These are phyloP conservation scores for Pterulicium gracile DNA, from an alignment of 1,284 basidiomycete genomes.

Conservation along the genomic window DNA sequence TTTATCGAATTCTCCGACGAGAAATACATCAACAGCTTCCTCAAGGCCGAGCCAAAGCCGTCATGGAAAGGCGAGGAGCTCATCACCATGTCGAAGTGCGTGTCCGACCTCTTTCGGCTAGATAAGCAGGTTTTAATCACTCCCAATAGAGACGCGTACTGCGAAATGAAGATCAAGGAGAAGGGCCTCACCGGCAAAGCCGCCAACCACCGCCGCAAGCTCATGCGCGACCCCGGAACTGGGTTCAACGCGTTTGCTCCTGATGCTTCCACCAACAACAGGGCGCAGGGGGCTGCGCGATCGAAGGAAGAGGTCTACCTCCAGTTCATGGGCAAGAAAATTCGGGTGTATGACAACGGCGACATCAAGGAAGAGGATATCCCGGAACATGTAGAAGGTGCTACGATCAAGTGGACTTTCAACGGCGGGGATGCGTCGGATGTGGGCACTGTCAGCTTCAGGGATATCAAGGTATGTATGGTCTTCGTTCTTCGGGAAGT, in stretches of 20 bases:
- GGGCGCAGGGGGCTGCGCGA: slow-evolving; percentile 20
- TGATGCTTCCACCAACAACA: not conserved
- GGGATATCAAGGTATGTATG: slow-evolving; percentile 52
- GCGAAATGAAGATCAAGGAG: slow-evolving; percentile 96
- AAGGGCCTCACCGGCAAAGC: slow-evolving; percentile 75
- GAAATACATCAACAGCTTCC: slow-evolving; percentile 64
- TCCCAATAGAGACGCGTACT: slow-evolving; percentile 69
- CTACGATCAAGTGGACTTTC: slow-evolving; percentile 30
- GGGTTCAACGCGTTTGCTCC: slow-evolving; percentile 64
- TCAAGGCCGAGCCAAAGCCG: slow-evolving; percentile 73
- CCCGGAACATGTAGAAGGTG: not conserved
- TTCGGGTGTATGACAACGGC: slow-evolving; percentile 54
- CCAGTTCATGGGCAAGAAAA: slow-evolving; percentile 58
- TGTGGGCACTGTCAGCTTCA: slow-evolving; percentile 64
- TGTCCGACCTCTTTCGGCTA: slow-evolving; percentile 7
- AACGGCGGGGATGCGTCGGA: slow-evolving; percentile 59
- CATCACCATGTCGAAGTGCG: slow-evolving; percentile 81
- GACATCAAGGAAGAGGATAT: slow-evolving; percentile 31
- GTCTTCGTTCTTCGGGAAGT: not conserved
- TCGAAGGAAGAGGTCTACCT: slow-evolving; percentile 51
- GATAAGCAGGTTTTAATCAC: not conserved
- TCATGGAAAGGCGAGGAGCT: slow-evolving; percentile 69
- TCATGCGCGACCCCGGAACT: slow-evolving; percentile 36
- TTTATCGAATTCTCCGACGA: slow-evolving; percentile 85
- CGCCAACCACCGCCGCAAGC: slow-evolving; percentile 38